Base-by-base conservation (phyloP, 306 rosid species). In the Prunus fruticosa region DNA sequence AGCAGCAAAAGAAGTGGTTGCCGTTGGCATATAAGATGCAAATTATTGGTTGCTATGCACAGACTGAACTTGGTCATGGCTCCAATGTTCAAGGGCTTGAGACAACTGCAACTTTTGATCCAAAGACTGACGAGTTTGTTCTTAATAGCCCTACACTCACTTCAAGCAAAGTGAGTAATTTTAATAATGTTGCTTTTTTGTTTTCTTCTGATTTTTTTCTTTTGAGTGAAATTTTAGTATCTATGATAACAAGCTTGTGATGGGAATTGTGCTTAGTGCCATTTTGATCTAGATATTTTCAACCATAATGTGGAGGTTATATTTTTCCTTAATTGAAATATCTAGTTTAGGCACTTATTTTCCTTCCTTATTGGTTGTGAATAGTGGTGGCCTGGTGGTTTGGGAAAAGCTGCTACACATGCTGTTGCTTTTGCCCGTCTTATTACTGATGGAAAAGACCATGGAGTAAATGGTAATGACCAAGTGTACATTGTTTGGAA, bases 301-400 rank as follows among this genome's bases (percentile, higher is more conserved):
- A 57, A 81, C 46, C 51, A 65, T 73, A 38, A 25, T 9, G 49
- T 47, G 68, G 68, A 34, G 43, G 60, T 12, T 30, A 18, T 27
- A 0, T 25, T 6, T 22, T 52, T 78, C 15, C 58, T 20, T 58
- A 43, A 13, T 25, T 23, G 23, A 54, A 69, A 3, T 23, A 74
- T 74, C 73, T 75, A 63, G 65, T 80, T 81, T 66, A 80, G 52
- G 50, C 72, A 78, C 78, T 82, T 61, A 67, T 58, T 45, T 68
- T 68, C 56, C 46, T 70, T 67, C 78, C 71, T 68, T 45, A 19
- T 27, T 71, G 77, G 68, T 85, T 84, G 52, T 77, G 78, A 45
- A 69, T 84, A 95, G 99, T 95, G 99, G 99, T 95, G 99, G 99
- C 99, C 99, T 79, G 99, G 97, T 80, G 99, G 99, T 58, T 81